These are phyloP conservation scores for Eucalyptus tenuipes DNA, from an alignment of 345 rosid genomes.

Conservation along the genomic window DNA sequence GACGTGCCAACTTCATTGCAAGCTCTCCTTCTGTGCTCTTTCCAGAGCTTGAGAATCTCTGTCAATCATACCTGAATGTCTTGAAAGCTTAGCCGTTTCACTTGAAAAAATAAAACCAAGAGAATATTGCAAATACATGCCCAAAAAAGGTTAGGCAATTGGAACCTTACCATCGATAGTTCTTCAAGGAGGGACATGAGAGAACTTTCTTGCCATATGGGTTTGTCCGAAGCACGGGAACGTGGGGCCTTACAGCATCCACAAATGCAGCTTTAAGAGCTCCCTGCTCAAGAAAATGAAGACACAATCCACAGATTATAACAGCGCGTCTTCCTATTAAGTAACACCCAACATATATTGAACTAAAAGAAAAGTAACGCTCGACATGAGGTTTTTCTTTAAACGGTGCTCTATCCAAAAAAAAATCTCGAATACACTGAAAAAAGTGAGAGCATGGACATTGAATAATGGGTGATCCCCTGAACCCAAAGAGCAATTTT, in stretches of 20 bases:
- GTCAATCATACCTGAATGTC: background rate
- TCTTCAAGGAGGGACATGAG: slow-evolving; percentile 45
- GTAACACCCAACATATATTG: background rate
- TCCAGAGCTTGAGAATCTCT: background rate
- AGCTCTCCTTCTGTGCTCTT: background rate
- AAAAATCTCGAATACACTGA: background rate
- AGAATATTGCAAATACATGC: background rate
- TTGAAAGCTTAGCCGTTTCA: background rate
- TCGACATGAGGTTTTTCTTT: background rate
- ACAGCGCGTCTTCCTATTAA: background rate
- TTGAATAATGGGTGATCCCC: background rate
- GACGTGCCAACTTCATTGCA: background rate
- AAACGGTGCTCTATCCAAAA: background rate
- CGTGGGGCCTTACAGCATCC: slow-evolving; percentile 48
- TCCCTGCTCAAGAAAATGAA: slow-evolving; percentile 32
- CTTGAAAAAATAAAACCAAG: background rate
- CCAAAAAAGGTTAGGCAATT: background rate
- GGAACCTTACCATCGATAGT: background rate
- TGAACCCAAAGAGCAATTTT: background rate
- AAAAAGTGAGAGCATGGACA: no score
- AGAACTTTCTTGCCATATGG: slow-evolving; percentile 84
- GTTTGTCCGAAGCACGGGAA: slow-evolving; percentile 48
- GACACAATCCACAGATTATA: background rate
- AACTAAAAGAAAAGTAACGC: background rate
- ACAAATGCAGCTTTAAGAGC: slow-evolving; percentile 36